Conservation (phyloP, 1,139 yeast genomes). For the Yamadazyma buinensis region DNA sequence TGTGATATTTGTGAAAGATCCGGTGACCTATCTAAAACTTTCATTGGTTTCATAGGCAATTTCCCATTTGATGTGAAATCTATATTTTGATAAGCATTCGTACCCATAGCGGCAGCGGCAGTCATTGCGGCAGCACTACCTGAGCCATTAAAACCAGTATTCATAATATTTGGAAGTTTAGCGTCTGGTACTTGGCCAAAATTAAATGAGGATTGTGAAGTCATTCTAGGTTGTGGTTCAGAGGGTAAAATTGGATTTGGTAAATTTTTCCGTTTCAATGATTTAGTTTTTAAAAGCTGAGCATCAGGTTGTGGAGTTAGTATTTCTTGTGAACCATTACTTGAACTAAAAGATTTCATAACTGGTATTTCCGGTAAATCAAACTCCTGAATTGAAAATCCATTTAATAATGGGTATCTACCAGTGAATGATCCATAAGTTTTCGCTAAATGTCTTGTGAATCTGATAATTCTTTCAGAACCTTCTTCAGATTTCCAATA, state of each 20-base stretch:
- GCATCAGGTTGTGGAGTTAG: conserved; percentile 24
- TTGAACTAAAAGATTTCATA: conserved; percentile 12
- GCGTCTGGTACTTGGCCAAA: conserved; percentile 3
- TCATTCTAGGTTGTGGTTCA: conserved; percentile 16
- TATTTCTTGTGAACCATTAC: conserved; percentile 13
- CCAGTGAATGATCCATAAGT: conserved; percentile 68
- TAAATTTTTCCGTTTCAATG: conserved; percentile 24
- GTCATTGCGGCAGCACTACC: conserved; percentile 13
- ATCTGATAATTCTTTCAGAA: conserved; percentile 54
- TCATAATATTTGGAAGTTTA: conserved; percentile 2
- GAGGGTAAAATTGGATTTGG: conserved; percentile 25
- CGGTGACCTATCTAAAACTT: conserved; percentile 22
- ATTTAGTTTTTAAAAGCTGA: conserved; percentile 22
- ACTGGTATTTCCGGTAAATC: conserved; percentile 30
- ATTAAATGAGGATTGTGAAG: conserved; percentile 10
- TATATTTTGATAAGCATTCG: conserved; percentile 24
- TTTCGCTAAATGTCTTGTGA: conserved; percentile 59
- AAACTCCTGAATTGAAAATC: conserved; percentile 33
- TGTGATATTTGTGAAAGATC: conserved; percentile 9
- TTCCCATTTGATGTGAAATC: conserved; percentile 45
- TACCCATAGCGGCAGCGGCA: too few relatives aligned
- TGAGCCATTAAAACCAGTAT: neutral
- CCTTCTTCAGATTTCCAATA: conserved; percentile 81
- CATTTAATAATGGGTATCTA: conserved; percentile 55
- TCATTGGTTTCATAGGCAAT: conserved; percentile 43